Conservation (phyloP, 805 yeast species). For the Torulaspora maleeae region DNA sequence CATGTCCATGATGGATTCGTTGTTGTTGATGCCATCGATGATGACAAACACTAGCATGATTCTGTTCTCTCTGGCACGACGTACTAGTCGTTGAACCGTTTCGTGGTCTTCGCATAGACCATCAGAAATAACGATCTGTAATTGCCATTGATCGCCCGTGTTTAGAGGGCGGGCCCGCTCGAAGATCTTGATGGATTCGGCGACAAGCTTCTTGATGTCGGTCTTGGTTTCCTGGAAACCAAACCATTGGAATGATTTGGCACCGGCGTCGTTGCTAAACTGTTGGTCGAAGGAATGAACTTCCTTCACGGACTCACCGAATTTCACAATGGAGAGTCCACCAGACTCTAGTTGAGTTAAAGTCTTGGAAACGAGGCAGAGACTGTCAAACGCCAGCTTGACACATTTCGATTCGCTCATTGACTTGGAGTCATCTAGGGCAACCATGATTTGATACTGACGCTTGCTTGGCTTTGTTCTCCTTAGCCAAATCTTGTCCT, state of each 20-base stretch:
- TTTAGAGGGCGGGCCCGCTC: conserved; percentile 50
- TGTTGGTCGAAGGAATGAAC: conserved; percentile 89
- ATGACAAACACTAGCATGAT: conserved; percentile 94
- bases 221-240: conserved; percentile 86
- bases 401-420: conserved; percentile 93
- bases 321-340: conserved; percentile 80
- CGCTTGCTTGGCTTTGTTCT: conserved; percentile 97
- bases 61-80: conserved; percentile 86
- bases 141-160: conserved; percentile 79
- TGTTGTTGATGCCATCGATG: conserved; percentile 80
- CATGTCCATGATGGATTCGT: conserved; percentile 90
- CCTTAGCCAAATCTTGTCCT: conserved; percentile 97
- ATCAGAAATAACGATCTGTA: conserved; percentile 88
- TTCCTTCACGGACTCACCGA: conserved; percentile 77
- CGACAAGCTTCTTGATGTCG: conserved; percentile 69
- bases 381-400: conserved; percentile 88
- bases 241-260: conserved; percentile 79
- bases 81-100: conserved; percentile 72
- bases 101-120: conserved; percentile 97
- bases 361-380: conserved; percentile 90
- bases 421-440: conserved; percentile 95
- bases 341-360: conserved; percentile 93
- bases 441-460: conserved; percentile 94
- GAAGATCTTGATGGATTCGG: conserved; percentile 68
- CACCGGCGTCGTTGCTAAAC: conserved; percentile 79